Evolutionary conservation across 2,329 filamentous ascomycete genomes (phyloP), one percentile per base, ranked within the genome.

Genomic region (Ampelomyces quisqualis): DNA sequence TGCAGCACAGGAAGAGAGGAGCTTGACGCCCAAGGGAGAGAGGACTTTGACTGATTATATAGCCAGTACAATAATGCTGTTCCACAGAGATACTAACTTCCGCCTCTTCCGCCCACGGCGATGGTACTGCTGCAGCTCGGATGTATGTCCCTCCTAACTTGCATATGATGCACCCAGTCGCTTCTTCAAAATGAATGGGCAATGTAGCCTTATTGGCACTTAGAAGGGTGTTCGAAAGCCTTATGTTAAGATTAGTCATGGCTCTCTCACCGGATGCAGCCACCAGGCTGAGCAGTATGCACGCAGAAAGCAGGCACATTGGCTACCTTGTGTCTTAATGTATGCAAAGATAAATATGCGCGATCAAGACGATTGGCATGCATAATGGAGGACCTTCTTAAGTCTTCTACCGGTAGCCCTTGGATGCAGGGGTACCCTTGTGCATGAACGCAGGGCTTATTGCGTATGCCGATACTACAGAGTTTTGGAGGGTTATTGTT

Each of bases 261-360:
- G 36, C 34, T 57, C 27, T 36, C 40, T 60, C 38, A 58, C 57
- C 55, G 57, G 55, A 47, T 26, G 34, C 40, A 51, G 56, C 56
- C 51, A 51, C 47, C 18, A 48, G 43, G 43, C 49, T 48, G 38
- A 40, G 30, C 19, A 38, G 42, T 41, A 40, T 21, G 28, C 31
- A 29, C 28, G 20, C 26, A 28, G 26, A 38, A n/a, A 45, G 23
- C 38, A 53, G 48, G 53, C 53, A 53, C 48, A 52, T 34, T 19
- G 24, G 28, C 33, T 30, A 30, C 42, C 35, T 38, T 29, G 13
- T 29, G 27, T 9, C 27, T 15, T 2, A 13, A n/a, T 29, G 27
- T 15, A 29, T 29, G 27, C 27, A 29, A n/a, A n/a, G n/a, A n/a
- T n/a, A n/a, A n/a, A n/a, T n/a, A n/a, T n/a, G n/a, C n/a, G n/a